These are phyloP conservation scores for Rauvolfia tetraphylla DNA, from an alignment of 257 asterid species.

Conservation along the genomic window DNA sequence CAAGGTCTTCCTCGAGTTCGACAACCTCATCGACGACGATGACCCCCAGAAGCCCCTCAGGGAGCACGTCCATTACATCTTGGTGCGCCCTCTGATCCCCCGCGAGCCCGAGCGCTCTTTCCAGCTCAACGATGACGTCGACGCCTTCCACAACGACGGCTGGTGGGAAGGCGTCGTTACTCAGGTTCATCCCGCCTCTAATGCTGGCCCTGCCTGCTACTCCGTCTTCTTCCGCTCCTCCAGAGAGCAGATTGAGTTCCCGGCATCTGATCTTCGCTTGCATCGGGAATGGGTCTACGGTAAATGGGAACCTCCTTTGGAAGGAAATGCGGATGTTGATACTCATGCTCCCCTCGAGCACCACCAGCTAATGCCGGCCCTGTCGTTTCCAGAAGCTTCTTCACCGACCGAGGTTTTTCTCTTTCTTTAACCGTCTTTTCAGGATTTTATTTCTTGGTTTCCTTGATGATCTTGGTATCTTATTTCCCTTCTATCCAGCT, in stretches of 20 bases:
- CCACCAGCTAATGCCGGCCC: neutral
- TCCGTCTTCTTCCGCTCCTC: slow-evolving; percentile 51
- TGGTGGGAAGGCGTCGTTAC: slow-evolving; percentile 65
- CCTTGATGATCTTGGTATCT: neutral
- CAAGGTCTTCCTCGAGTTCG: slow-evolving; percentile 32
- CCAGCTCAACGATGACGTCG: slow-evolving; percentile 48
- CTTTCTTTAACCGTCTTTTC: neutral
- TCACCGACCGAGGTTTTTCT: neutral
- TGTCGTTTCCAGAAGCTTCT: neutral
- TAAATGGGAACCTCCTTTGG: slow-evolving; percentile 48
- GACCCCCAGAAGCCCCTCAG: slow-evolving; percentile 24
- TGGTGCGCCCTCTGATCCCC: slow-evolving; percentile 49
- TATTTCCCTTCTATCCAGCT: neutral
- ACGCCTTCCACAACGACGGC: slow-evolving; percentile 61
- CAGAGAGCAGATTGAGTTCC: slow-evolving; percentile 46
- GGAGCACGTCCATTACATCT: slow-evolving; percentile 37
- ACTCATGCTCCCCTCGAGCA: neutral
- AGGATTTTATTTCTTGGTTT: neutral
- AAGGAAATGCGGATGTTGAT: neutral
- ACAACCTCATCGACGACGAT: slow-evolving; percentile 28
- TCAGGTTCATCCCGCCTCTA: slow-evolving; percentile 9
- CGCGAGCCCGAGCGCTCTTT: slow-evolving; percentile 40
- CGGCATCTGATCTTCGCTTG: slow-evolving; percentile 42
- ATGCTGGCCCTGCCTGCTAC: slow-evolving; percentile 19
- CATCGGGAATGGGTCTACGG: slow-evolving; percentile 65